These are phyloP conservation scores for Microcyclosporella mali DNA, from an alignment of 2,329 filamentous ascomycete species.

Conservation along the genomic window DNA sequence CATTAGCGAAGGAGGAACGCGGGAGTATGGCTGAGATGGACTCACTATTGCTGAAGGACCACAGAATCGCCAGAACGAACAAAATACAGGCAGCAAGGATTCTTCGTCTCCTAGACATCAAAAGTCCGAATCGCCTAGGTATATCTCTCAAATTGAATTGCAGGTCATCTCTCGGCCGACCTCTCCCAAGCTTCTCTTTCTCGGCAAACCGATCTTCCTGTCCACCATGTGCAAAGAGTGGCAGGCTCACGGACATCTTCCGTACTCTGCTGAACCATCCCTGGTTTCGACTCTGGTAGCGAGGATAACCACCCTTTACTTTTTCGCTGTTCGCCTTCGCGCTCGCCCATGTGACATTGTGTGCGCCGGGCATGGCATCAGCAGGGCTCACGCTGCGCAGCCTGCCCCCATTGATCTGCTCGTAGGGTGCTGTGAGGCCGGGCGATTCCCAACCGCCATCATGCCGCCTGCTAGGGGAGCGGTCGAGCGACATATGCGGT, in stretches of 20 bases:
- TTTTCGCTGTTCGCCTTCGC: slow-evolving; percentile 70
- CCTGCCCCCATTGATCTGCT: slow-evolving; percentile 44
- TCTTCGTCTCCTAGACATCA: slow-evolving; percentile 27
- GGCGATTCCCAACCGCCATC: slow-evolving; percentile 81
- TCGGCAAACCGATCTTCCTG: slow-evolving; percentile 52
- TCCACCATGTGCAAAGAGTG: slow-evolving; percentile 58
- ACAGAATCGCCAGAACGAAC: slow-evolving; percentile 19
- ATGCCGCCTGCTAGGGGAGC: slow-evolving; percentile 77
- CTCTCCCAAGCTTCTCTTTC: slow-evolving; percentile 68
- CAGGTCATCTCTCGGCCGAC: slow-evolving; percentile 24
- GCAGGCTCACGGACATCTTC: slow-evolving; percentile 70
- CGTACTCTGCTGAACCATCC: slow-evolving; percentile 84
- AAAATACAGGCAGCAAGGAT: slow-evolving; percentile 23
- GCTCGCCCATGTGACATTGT: slow-evolving; percentile 70
- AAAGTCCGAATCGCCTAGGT: slow-evolving; percentile 21
- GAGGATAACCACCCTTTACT: slow-evolving; percentile 63
- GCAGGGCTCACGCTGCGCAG: slow-evolving; percentile 59
- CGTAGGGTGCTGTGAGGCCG: slow-evolving; percentile 62
- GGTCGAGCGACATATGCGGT: slow-evolving; percentile 67
- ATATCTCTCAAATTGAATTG: slow-evolving; percentile 17
- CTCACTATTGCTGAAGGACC: slow-evolving; percentile 26
- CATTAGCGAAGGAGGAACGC: slow-evolving; percentile 6
- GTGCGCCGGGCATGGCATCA: slow-evolving; percentile 24
- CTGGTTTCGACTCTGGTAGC: slow-evolving; percentile 69
- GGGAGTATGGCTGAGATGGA: background rate